Percentiles rank a stretch among this genome's conserved stretches.
Evolutionary conservation across 768 basidiomycete species (phyloP).

Genomic region (Favolaschia claudopus): DNA sequence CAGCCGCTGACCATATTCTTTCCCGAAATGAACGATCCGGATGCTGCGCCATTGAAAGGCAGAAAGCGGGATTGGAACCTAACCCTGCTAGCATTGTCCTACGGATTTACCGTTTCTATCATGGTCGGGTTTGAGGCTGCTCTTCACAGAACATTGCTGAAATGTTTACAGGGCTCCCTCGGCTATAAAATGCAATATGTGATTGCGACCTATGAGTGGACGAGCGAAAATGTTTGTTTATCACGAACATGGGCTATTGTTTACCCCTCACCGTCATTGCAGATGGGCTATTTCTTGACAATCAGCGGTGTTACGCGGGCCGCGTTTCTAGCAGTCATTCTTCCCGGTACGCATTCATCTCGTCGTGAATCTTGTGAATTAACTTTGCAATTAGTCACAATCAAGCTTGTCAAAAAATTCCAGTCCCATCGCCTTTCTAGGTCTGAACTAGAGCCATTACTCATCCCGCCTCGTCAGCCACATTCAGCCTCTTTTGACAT

Average conservation of each 20-base stretch:
- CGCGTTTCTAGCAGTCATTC: constrained; percentile 46
- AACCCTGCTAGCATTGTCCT: constrained; percentile 48
- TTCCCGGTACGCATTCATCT: constrained; percentile 50
- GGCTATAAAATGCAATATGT: constrained; percentile 57
- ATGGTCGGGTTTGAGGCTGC: constrained; percentile 34
- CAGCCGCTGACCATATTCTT: constrained; percentile 62
- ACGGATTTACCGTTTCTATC: constrained; percentile 43
- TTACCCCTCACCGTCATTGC: constrained; percentile 7
- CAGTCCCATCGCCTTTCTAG: constrained; percentile 1
- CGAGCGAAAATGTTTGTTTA: constrained; percentile 48
- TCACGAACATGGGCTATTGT: not conserved
- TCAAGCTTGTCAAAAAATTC: constrained; percentile 46
- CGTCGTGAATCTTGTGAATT: not conserved
- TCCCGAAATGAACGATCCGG: constrained; percentile 36
- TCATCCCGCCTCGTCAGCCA: constrained; percentile 7
- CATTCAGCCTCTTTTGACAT: constrained; percentile 60
- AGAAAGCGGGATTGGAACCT: constrained; percentile 58
- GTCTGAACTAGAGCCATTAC: constrained; percentile 22
- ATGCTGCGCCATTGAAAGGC: constrained; percentile 37
- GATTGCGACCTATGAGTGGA: constrained; percentile 52
- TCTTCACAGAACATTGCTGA: not conserved
- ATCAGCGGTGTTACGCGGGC: constrained; percentile 48
- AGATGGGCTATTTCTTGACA: constrained; percentile 61
- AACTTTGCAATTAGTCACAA: constrained; percentile 40
- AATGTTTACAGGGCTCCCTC: constrained; percentile 44